These are phyloP conservation scores for Incumbomyces lentus DNA, from an alignment of 2,329 filamentous ascomycete genomes.

Conservation along the genomic window DNA sequence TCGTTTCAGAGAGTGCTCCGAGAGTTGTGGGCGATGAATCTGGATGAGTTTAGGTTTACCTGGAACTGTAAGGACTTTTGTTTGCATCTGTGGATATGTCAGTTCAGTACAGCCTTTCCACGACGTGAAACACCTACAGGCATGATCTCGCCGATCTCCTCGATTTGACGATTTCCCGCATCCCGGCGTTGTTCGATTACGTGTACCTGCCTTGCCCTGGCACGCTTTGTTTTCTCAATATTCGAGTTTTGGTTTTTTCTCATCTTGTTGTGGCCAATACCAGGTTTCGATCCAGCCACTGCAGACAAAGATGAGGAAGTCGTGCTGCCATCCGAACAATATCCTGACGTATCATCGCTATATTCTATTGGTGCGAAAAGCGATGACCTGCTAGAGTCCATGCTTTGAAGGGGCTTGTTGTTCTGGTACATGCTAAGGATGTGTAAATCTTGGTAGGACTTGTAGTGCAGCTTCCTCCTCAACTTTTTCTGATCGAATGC, in stretches of 20 bases:
- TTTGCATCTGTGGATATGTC: slow-evolving; percentile 14
- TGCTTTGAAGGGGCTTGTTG: not conserved
- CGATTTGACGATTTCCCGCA: slow-evolving; percentile 12
- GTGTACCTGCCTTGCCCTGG: not conserved
- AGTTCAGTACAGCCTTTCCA: not conserved
- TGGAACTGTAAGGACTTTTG: slow-evolving; percentile 14
- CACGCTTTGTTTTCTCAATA: not conserved
- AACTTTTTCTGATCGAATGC: not conserved
- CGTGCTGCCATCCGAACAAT: not conserved
- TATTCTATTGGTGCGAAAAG: not conserved
- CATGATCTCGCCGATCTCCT: slow-evolving; percentile 12
- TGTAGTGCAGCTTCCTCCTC: slow-evolving; percentile 6
- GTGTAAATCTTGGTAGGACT: slow-evolving; percentile 12
- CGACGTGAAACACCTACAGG: not conserved
- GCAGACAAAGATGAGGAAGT: not conserved
- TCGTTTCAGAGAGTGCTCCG: slow-evolving; percentile 2
- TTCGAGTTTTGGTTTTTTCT: not conserved
- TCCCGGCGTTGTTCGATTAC: slow-evolving; percentile 9
- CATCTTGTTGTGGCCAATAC: not conserved
- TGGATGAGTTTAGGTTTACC: slow-evolving; percentile 19
- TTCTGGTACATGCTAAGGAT: slow-evolving; percentile 17
- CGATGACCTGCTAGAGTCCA: not conserved
- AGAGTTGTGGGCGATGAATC: slow-evolving; percentile 16
- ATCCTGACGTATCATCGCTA: not conserved
- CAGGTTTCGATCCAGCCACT: slow-evolving; percentile 9